Conservation (phyloP, 2,329 filamentous ascomycete species). For the Arthrobotrys conoides region DNA sequence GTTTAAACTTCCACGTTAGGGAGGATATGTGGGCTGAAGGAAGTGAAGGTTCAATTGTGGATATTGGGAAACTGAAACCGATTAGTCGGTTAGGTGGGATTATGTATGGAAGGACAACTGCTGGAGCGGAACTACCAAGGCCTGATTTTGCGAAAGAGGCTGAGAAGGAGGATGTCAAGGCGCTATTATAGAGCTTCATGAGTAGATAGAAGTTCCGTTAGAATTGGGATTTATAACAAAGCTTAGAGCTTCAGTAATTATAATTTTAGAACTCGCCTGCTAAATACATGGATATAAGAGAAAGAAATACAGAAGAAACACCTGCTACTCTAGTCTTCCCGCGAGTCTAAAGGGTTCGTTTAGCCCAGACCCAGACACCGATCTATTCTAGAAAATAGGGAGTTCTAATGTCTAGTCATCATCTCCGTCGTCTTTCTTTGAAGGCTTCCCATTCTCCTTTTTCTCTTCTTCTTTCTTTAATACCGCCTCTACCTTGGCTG, state of each 20-base stretch:
- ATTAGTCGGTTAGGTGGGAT: slow-evolving; percentile 87
- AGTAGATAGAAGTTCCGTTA: not conserved
- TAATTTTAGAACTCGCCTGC: not conserved
- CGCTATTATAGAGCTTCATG: slow-evolving; percentile 69
- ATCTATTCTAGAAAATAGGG: not conserved
- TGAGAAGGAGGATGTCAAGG: slow-evolving; percentile 71
- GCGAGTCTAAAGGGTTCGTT: not conserved
- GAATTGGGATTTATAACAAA: not conserved
- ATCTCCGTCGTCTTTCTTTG: slow-evolving; percentile 60
- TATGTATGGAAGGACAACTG: slow-evolving; percentile 80
- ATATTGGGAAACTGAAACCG: slow-evolving; percentile 81
- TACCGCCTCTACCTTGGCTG: slow-evolving; percentile 70
- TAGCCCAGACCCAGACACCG: too few relatives aligned
- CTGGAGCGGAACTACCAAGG: slow-evolving; percentile 79
- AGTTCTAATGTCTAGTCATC: slow-evolving; percentile 10
- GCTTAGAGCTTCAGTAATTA: not conserved
- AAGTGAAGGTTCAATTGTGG: slow-evolving; percentile 74
- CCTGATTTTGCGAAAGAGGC: slow-evolving; percentile 73
- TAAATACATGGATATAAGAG: not conserved
- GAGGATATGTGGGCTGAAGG: slow-evolving; percentile 89
- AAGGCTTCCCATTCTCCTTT: slow-evolving; percentile 65
- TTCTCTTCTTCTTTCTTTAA: slow-evolving; percentile 66
- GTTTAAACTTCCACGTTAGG: slow-evolving; percentile 86
- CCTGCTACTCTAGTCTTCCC: not conserved
- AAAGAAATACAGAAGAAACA: not conserved